Conservation (phyloP, 139 green algal species). For the Chlamydomonas incerta region DNA sequence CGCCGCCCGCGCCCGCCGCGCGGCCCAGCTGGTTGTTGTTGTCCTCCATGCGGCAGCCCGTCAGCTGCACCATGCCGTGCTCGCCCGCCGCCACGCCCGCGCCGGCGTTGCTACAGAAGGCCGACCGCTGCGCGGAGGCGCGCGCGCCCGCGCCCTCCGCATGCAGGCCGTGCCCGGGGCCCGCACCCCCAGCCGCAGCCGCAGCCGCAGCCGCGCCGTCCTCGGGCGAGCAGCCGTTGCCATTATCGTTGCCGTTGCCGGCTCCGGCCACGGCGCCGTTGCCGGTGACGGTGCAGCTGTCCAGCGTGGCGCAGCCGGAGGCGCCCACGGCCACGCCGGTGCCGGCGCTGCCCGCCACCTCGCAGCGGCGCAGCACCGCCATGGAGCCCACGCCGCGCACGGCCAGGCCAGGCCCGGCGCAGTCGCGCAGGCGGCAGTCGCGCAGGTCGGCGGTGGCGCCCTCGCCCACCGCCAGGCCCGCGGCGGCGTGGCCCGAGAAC, state of each 20-base stretch:
- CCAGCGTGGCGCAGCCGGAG: slow-evolving; percentile 10
- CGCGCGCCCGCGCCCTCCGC: slow-evolving; percentile 1
- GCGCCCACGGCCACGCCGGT: slow-evolving; percentile 16
- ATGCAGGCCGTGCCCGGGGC: not conserved
- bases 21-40: not conserved
- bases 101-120: not conserved
- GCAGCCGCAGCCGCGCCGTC: no score
- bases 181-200: no score
- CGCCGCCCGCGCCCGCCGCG: not conserved
- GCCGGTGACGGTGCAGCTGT: not conserved
- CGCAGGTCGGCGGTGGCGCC: slow-evolving; percentile 26
- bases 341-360: not conserved
- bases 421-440: not conserved
- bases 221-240: not conserved
- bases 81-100: not conserved
- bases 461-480: slow-evolving; percentile 16
- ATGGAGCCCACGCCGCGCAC: slow-evolving; percentile 36
- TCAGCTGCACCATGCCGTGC: slow-evolving; percentile 2
- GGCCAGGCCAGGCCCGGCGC: not conserved
- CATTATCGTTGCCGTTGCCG: no score
- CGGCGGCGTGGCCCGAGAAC: not conserved
- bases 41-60: not conserved
- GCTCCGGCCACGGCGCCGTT: not conserved
- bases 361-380: slow-evolving; percentile 5
- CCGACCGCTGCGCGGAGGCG: not conserved